These are phyloP conservation scores for Pichia kudriavzevii DNA, from an alignment of 1,139 yeast genomes.

Conservation along the genomic window DNA sequence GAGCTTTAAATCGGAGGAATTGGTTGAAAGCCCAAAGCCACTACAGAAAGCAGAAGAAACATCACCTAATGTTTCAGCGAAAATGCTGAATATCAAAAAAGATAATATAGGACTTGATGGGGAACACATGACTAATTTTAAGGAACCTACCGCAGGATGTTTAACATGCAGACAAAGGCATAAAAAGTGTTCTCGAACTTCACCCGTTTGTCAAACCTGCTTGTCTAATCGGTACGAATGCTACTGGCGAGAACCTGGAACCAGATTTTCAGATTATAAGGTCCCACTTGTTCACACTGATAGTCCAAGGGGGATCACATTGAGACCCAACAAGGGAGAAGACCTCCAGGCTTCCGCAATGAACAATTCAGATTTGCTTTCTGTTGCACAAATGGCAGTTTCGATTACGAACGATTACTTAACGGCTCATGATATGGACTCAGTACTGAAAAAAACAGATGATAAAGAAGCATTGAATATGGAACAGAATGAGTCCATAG, in stretches of 20 bases:
- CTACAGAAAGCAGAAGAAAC: too few species aligned
- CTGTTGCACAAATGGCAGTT: conserved; percentile 9
- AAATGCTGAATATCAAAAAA: too few species aligned
- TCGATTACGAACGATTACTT: conserved; percentile 7
- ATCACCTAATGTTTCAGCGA: too few species aligned
- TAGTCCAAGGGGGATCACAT: conserved; percentile 2
- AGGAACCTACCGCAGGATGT: conserved; percentile 39
- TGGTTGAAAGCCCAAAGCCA: too few species aligned
- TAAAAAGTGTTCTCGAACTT: conserved; percentile 61
- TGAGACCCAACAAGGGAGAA: too few species aligned
- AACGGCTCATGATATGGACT: conserved; percentile 2
- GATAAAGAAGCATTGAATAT: background rate
- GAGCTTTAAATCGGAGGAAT: too few species aligned
- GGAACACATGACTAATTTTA: too few species aligned
- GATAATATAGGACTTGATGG: too few species aligned
- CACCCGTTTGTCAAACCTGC: conserved; percentile 35
- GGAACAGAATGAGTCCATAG: background rate
- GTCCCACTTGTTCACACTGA: conserved; percentile 1
- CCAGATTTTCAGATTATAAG: conserved; percentile 9
- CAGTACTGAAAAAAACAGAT: background rate
- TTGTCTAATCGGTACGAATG: conserved; percentile 14
- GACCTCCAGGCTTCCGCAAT: too few species aligned
- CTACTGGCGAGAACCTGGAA: conserved; percentile 14
- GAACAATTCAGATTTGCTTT: too few species aligned
- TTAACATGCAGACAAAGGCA: conserved; percentile 64